Base-by-base conservation (phyloP, 2,329 filamentous ascomycete species). In the Truncatella angustata region DNA sequence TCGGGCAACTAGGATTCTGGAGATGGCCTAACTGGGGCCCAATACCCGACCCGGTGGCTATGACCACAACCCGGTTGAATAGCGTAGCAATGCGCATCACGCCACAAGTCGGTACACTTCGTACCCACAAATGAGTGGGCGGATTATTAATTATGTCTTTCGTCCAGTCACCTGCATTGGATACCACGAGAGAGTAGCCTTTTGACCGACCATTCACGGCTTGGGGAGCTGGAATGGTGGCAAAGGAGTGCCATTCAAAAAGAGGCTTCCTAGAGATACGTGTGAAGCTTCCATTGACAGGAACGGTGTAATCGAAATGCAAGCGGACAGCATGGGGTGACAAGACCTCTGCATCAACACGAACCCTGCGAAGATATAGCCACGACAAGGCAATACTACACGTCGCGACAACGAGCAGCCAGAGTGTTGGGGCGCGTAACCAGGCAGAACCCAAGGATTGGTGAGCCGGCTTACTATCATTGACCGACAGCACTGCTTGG, bases 101-200 rank as follows among this genome's bases (percentile, higher is more conserved):
- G 36, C 87, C 87, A 54, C 79, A 83, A 3, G 84, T 78, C 1
- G 87, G 85, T 0, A 85, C 75, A 9, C 87, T 87, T 40, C 86
- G 81, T 4, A 86, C 81, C 84, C 85, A 91, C 42, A 91, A 70
- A 47, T 79, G 70, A 1, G 71, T 77, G 1, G 86, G 86, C 2
- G 82, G 82, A 44, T 78, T 74, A 44, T 76, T 70, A 68, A 91
- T 90, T 51, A 81, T 79, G 28, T 75, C 72, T 21, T 73, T 72
- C 1, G 88, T 91, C 87, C 88, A 91, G 70, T 91, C 87, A 20
- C 88, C 88, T 3, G 86, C 87, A 57, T 85, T 86, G 50, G 86
- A 89, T 24, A 91, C 77, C 26, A 91, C 72, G 26, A 88, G 73
- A 0, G 85, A 89, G 70, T 86, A 90, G 12, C 81, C 84, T 49